phyloP scores from a whole-genome alignment of 1,139 yeast species.

The Diutina catenulata region DNA sequence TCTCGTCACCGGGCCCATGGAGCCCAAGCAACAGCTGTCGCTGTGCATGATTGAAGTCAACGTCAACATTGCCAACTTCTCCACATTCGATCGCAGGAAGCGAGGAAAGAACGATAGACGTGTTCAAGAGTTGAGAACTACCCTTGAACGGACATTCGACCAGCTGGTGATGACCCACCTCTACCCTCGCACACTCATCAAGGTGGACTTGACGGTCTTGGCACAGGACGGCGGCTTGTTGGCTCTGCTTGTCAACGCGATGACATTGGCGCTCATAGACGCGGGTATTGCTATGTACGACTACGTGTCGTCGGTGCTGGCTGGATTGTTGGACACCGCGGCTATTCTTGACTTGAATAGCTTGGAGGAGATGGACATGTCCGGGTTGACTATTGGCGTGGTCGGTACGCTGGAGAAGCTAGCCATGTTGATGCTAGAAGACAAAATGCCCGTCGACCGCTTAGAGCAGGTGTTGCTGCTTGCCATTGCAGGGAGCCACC shows the following conservation, averaged over 20 bases:
- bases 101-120: constrained; percentile 53
- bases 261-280: constrained; percentile 81
- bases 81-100: constrained; percentile 67
- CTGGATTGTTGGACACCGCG: constrained; percentile 66
- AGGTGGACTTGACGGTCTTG: constrained; percentile 61
- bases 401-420: constrained; percentile 75
- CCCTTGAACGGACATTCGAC: constrained; percentile 69
- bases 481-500: constrained; percentile 83
- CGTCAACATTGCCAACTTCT: constrained; percentile 68
- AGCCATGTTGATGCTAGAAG: constrained; percentile 67
- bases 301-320: constrained; percentile 69
- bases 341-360: constrained; percentile 76
- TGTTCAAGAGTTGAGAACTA: constrained; percentile 62
- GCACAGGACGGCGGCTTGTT: constrained; percentile 88
- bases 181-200: constrained; percentile 75
- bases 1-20: constrained; percentile 82
- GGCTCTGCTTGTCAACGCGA: constrained; percentile 75
- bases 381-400: constrained; percentile 72
- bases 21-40: constrained; percentile 48
- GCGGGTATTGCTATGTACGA: constrained; percentile 96
- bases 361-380: constrained; percentile 74
- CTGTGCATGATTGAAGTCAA: constrained; percentile 40
- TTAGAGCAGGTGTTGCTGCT: constrained; percentile 70
- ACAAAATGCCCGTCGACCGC: constrained; percentile 73
- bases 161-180: constrained; percentile 65